phyloP scores from a whole-genome alignment of 2,329 filamentous ascomycete genomes.

The Talaromyces sp. region DNA sequence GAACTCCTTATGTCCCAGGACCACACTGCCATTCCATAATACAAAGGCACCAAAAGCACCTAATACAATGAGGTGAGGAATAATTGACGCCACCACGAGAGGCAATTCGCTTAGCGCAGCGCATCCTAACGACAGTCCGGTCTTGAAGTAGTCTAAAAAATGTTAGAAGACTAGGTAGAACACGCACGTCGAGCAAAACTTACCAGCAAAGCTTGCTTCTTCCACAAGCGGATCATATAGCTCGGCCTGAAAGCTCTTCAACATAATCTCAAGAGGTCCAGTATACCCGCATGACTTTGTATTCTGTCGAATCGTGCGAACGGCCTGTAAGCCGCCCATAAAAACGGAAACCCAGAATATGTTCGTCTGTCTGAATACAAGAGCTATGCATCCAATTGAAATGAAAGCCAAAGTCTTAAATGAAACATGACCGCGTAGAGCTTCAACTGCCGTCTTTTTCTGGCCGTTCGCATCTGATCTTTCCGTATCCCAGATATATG shows the following conservation, averaged over 20 bases:
- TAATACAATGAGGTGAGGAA: constrained; percentile 61
- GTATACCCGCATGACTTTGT: constrained; percentile 28
- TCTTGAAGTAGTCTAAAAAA: constrained; percentile 45
- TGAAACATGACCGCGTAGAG: constrained; percentile 19
- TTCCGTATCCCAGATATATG: constrained; percentile 56
- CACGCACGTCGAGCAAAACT: constrained; percentile 12
- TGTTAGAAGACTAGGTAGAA: constrained; percentile 24
- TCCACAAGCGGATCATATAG: constrained; percentile 51
- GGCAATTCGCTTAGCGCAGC: constrained; percentile 49
- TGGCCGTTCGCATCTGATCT: constrained; percentile 24
- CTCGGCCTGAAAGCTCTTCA: constrained; percentile 35
- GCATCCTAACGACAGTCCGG: constrained; percentile 61
- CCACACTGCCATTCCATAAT: constrained; percentile 83
- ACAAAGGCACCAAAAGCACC: constrained; percentile 70
- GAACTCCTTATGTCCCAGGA: constrained; percentile 91
- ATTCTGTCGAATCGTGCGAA: constrained; percentile 33
- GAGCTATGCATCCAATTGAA: constrained; percentile 59
- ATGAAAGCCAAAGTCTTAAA: constrained; percentile 42
- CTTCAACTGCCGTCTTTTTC: constrained; percentile 9
- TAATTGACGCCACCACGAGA: constrained; percentile 37
- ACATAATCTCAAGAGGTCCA: constrained; percentile 29
- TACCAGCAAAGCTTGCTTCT: constrained; percentile 51
- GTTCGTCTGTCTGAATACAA: constrained; percentile 89
- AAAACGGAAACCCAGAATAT: constrained; percentile 79
- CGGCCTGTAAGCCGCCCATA: constrained; percentile 44